Conservation (phyloP, 2,329 filamentous ascomycete species). For the Pyrenochaeta sp. region DNA sequence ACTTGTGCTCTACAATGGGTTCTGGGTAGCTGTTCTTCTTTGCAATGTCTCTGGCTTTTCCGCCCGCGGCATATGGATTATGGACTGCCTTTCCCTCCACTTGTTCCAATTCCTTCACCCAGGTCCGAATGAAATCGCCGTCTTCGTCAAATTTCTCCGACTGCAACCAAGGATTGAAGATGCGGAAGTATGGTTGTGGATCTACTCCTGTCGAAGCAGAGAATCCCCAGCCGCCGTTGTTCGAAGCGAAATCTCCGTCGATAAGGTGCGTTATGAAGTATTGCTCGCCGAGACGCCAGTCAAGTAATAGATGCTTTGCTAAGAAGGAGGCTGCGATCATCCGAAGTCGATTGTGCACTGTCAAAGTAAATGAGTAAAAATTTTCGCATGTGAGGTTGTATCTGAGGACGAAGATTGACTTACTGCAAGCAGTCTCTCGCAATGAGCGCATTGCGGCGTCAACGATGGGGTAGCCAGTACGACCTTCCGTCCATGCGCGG, state of each 20-base stretch:
- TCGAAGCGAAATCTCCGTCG: constrained; percentile 58
- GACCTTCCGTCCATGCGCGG: constrained; percentile 66
- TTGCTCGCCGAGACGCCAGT: constrained; percentile 60
- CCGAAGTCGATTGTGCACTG: constrained; percentile 61
- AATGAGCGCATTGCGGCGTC: constrained; percentile 62
- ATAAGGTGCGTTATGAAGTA: constrained; percentile 60
- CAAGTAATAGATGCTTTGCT: constrained; percentile 58
- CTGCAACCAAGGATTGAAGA: constrained; percentile 87
- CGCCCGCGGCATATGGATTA: constrained; percentile 76
- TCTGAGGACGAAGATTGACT: too few species aligned
- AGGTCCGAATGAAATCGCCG: constrained; percentile 81
- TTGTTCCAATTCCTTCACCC: constrained; percentile 76
- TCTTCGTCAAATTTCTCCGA: constrained; percentile 84
- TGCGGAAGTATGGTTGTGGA: constrained; percentile 87
- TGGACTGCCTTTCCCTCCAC: constrained; percentile 76
- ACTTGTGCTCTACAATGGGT: constrained; percentile 77
- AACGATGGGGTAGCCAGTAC: constrained; percentile 57
- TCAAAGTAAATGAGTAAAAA: too few species aligned
- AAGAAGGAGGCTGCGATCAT: constrained; percentile 62
- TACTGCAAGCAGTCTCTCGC: constrained; percentile 57
- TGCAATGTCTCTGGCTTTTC: constrained; percentile 60
- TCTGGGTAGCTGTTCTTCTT: constrained; percentile 75
- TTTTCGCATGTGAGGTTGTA: too few species aligned
- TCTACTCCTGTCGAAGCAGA: constrained; percentile 76
- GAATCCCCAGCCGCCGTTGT: constrained; percentile 72